Conservation (phyloP, 2,329 filamentous ascomycete species). For the Geosmithia putterillii region DNA sequence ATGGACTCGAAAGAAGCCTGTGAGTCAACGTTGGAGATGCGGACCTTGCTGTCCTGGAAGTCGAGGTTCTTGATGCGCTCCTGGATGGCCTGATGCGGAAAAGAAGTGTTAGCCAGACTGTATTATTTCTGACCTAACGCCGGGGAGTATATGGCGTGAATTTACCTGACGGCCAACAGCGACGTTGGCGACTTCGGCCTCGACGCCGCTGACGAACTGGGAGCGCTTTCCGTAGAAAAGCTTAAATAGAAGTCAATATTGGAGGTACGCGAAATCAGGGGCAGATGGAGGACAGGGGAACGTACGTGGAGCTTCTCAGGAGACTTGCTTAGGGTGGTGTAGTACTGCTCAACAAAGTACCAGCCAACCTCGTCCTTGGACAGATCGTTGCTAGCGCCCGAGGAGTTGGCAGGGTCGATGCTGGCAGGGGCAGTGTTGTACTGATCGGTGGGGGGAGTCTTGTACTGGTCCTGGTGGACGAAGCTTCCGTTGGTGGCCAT, state of each 20-base stretch:
- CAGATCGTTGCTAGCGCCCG: constrained; percentile 30
- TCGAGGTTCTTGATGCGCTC: constrained; percentile 88
- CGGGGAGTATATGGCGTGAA: constrained; percentile 4
- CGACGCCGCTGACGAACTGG: constrained; percentile 84
- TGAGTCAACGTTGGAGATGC: constrained; percentile 94
- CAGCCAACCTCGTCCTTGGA: constrained; percentile 93
- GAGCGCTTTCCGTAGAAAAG: constrained; percentile 96
- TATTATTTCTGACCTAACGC: not conserved
- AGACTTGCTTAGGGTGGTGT: constrained; percentile 88
- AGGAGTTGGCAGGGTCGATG: constrained; percentile 18
- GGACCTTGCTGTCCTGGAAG: constrained; percentile 96
- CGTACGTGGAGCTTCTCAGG: constrained; percentile 82
- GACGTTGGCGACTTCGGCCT: constrained; percentile 79
- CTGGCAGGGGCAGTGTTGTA: constrained; percentile 21
- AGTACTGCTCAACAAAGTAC: constrained; percentile 99
- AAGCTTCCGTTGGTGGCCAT: constrained; percentile 49
- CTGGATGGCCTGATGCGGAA: constrained; percentile 61
- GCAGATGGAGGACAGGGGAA: constrained; percentile 5
- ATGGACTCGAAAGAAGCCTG: constrained; percentile 90
- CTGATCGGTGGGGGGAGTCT: constrained; percentile 21
- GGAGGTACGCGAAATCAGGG: not conserved
- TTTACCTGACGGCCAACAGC: constrained; percentile 83
- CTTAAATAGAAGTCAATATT: constrained; percentile 19
- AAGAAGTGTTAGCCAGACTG: not conserved
- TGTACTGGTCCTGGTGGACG: constrained; percentile 30